Evolutionary conservation across 805 yeast species (phyloP), one percentile per base, ranked within the genome.

Genomic region (Nakazawaea sp.): DNA sequence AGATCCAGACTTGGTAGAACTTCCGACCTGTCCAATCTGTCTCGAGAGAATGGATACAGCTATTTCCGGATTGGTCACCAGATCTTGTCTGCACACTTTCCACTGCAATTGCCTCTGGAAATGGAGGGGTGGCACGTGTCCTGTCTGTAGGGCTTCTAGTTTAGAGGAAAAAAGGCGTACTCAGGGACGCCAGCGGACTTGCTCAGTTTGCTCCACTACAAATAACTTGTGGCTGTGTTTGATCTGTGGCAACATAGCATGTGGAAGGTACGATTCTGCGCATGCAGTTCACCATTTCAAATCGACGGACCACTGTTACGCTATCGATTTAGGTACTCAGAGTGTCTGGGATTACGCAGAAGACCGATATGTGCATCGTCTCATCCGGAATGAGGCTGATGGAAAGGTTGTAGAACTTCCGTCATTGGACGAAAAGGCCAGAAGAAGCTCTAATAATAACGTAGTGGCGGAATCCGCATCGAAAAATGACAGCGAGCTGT

Each of bases 321-420:
- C 96, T 0, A 87, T 88, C 95, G 96, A 88, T 51, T 64, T 85
- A 32, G 59, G 67, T 9, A 75, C 94, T 0, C 92, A 88, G 43
- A 65, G 97, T 28, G 95, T 88, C 1, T 88, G 97, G 97, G 96
- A 88, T 55, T 88, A 88, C 54, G 88, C 89, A 0, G 89, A 89
- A 2, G 97, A 88, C 53, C 78, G 77, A 45, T 88, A 88, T 55
- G 96, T 88, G 8, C 97, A 88, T 56, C 58, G 97, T 34, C 60
- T 88, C 30, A 71, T 88, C 4, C 86, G 88, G 43, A 87, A 85
- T 56, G 89, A 84, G 53, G 68, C 81, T 0, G 96, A 88, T 53
- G 97, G 97, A 0, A 89, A 89, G 48, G 58, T 89, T 23, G 95
- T 88, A 3, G 97, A 88, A 54, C 64, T 87, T 11, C 74, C 77